A percentile compares a stretch with the other conserved stretches of the same genome.
phyloP scores from a whole-genome alignment of 2,329 filamentous ascomycete species.

The Neobulgaria alba region DNA sequence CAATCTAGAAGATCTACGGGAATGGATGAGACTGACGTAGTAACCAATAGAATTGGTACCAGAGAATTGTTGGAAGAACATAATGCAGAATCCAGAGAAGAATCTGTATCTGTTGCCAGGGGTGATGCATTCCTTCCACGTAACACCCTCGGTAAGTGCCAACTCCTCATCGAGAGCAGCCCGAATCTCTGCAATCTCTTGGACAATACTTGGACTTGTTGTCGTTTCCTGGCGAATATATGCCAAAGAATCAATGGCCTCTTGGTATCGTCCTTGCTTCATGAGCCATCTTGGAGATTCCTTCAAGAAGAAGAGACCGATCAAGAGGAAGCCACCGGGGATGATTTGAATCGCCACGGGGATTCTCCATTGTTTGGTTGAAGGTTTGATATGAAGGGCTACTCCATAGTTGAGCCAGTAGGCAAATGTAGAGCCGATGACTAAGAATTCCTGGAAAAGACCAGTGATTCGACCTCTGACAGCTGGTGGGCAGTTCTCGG shows the following conservation, averaged over 20 bases:
- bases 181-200: conserved; percentile 57
- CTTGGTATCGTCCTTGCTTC: conserved; percentile 49
- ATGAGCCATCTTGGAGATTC: conserved; percentile 67
- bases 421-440: conserved; percentile 30
- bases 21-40: conserved; percentile 37
- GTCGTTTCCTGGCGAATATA: conserved; percentile 48
- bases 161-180: conserved; percentile 60
- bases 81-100: conserved; percentile 31
- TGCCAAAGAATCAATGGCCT: conserved; percentile 46
- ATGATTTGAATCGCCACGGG: conserved; percentile 48
- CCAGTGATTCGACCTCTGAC: conserved; percentile 56
- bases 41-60: conserved; percentile 46
- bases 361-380: conserved; percentile 20
- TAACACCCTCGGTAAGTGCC: conserved; percentile 58
- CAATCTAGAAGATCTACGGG: not conserved
- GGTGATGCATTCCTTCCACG: conserved; percentile 39
- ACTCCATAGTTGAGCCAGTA: conserved; percentile 48
- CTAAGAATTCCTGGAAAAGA: conserved; percentile 41
- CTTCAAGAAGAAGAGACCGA: conserved; percentile 50
- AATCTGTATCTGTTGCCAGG: conserved; percentile 39
- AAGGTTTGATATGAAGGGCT: conserved; percentile 28
- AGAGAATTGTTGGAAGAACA: conserved; percentile 63
- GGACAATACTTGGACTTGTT: conserved; percentile 46
- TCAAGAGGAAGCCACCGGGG: conserved; percentile 52
- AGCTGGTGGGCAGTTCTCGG: conserved; percentile 50